Percentiles rank a stretch among this genome's conserved stretches.
Conservation (phyloP, 768 basidiomycete species). For the Sarcomyxa edulis region DNA sequence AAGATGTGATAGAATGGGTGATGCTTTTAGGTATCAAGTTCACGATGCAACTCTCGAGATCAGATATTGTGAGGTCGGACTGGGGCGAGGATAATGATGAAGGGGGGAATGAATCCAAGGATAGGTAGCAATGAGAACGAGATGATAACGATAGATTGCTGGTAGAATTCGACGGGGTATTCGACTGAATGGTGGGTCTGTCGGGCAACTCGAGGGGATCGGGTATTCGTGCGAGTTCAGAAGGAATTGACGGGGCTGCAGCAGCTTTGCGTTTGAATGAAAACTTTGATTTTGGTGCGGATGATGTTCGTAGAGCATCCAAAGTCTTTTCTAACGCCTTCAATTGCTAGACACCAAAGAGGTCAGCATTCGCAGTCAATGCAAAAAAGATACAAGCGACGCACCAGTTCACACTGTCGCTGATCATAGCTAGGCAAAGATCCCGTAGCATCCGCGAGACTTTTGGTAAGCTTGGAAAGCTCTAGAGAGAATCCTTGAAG, state of each 20-base stretch:
- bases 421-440: slow-evolving; percentile 72
- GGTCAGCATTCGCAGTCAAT: slow-evolving; percentile 9
- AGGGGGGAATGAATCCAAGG: slow-evolving; percentile 22
- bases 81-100: slow-evolving; percentile 28
- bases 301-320: slow-evolving; percentile 41
- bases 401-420: slow-evolving; percentile 61
- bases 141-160: slow-evolving; percentile 39
- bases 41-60: slow-evolving; percentile 65
- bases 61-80: slow-evolving; percentile 59
- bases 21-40: slow-evolving; percentile 42
- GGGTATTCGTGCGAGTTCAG: slow-evolving; percentile 1
- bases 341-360: slow-evolving; percentile 52
- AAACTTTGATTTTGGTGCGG: slow-evolving; percentile 56
- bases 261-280: slow-evolving; percentile 46
- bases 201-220: no score
- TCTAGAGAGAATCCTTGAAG: slow-evolving; percentile 42
- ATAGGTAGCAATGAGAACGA: slow-evolving; percentile 42
- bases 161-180: slow-evolving; percentile 6
- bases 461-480: slow-evolving; percentile 55
- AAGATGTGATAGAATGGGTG: no score
- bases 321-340: slow-evolving; percentile 53
- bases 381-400: slow-evolving; percentile 17
- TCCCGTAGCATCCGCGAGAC: slow-evolving; percentile 56
- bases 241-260: slow-evolving; percentile 4
- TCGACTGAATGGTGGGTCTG: not conserved